Evolutionary conservation across 2,329 filamentous ascomycete species (phyloP).

Genomic region (Neurospora crassa): DNA sequence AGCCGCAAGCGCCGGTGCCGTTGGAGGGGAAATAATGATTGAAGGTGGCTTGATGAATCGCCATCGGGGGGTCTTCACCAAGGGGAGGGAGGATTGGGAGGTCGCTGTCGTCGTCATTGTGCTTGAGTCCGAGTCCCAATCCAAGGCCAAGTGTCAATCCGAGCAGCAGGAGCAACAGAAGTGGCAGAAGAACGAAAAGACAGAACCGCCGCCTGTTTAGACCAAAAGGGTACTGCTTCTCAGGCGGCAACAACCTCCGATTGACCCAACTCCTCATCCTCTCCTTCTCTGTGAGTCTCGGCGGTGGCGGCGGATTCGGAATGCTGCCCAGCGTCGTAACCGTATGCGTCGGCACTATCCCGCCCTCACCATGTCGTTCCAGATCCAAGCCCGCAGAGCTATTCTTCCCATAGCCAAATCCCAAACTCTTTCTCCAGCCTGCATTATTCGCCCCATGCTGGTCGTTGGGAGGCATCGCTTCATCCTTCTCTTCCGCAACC

Average conservation of each 20-base stretch:
- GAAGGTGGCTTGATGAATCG: constrained; percentile 48
- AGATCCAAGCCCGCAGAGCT: neutral
- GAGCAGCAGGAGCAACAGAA: constrained; percentile 6
- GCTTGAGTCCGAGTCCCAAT: neutral
- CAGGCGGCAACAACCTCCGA: neutral
- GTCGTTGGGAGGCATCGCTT: neutral
- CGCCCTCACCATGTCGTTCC: neutral
- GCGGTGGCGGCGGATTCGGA: neutral
- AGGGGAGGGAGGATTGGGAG: constrained; percentile 3
- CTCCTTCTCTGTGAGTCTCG: neutral
- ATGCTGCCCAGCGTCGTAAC: neutral
- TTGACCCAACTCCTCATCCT: neutral
- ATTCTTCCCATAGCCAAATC: neutral
- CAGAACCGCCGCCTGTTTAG: neutral
- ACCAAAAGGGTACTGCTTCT: neutral
- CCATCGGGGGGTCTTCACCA: neutral
- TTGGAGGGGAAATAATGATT: constrained; percentile 54
- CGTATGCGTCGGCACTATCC: constrained; percentile 1
- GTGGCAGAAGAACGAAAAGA: constrained; percentile 1
- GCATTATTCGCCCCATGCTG: neutral
- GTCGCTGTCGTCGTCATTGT: neutral
- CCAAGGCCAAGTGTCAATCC: constrained; percentile 12
- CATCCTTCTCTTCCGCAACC: neutral
- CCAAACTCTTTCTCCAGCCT: neutral
- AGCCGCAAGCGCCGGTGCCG: constrained; percentile 59